phyloP scores from a whole-genome alignment of 129 eudicot species.

The Ambrosia artemisiifolia region DNA sequence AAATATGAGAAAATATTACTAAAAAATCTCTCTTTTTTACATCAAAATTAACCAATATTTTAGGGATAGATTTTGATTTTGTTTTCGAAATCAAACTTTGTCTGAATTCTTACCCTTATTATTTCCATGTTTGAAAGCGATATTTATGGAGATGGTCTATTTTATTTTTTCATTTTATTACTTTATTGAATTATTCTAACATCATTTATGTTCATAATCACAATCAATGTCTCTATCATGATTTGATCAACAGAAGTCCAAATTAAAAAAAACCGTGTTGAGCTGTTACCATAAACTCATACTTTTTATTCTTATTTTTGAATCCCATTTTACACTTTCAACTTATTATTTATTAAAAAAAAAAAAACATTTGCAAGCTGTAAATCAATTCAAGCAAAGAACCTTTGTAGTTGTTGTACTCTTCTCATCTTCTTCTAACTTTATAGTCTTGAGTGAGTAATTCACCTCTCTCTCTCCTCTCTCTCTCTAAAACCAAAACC shows the following conservation, averaged over 20 bases:
- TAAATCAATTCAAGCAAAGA: slow-evolving; percentile 32
- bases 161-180: not conserved
- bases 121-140: slow-evolving; percentile 20
- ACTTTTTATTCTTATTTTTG: not conserved
- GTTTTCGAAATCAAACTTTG: slow-evolving; percentile 7
- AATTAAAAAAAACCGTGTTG: slow-evolving; percentile 31
- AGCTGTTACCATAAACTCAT: slow-evolving; percentile 30
- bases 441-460: slow-evolving; percentile 21
- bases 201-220: not conserved
- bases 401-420: slow-evolving; percentile 21
- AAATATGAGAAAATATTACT: not conserved
- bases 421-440: slow-evolving; percentile 33
- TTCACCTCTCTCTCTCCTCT: slow-evolving; percentile 8
- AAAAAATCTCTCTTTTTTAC: slow-evolving; percentile 10
- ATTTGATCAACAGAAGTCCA: slow-evolving; percentile 10
- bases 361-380: slow-evolving; percentile 38
- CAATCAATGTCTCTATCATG: slow-evolving; percentile 26
- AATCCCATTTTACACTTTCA: not conserved
- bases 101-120: not conserved
- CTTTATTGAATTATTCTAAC: slow-evolving; percentile 4
- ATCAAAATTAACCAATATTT: slow-evolving; percentile 18
- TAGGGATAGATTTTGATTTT: slow-evolving; percentile 6
- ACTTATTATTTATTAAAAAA: not conserved
- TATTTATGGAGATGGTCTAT: not conserved
- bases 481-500: not conserved